phyloP scores from a whole-genome alignment of 148 eudicot genomes.

The Camellia lanceoleosa region DNA sequence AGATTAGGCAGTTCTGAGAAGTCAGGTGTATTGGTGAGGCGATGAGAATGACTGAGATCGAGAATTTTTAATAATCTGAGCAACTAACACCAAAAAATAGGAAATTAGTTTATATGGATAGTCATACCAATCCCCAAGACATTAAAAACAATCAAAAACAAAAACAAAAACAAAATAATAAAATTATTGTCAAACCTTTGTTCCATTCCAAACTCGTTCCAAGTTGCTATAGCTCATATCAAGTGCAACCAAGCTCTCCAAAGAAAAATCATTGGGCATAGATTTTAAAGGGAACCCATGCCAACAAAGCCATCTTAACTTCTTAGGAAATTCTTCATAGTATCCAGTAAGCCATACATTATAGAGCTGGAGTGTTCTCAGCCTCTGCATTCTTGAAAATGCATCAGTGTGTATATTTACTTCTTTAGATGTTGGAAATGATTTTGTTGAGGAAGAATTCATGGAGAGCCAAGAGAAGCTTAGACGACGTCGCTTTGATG shows the following conservation, averaged over 20 bases:
- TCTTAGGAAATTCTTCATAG: conserved; percentile 4
- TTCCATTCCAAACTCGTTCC: conserved; percentile 3
- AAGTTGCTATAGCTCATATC: conserved; percentile 1
- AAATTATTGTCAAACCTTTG: background rate
- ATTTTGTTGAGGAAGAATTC: too few species aligned
- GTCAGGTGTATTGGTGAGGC: background rate
- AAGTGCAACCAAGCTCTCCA: conserved; percentile 15
- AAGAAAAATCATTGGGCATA: background rate
- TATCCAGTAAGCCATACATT: background rate
- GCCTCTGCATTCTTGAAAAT: conserved; percentile 5
- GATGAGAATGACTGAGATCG: conserved; percentile 3
- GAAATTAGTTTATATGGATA: too few species aligned
- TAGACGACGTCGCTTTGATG: too few species aligned
- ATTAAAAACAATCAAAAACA: too few species aligned
- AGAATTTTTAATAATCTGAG: background rate
- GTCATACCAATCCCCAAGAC: too few species aligned
- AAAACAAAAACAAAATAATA: too few species aligned
- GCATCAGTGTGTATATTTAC: background rate
- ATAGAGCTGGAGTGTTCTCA: conserved; percentile 9
- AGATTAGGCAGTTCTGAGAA: conserved; percentile 4
- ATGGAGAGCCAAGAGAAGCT: too few species aligned
- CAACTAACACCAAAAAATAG: background rate
- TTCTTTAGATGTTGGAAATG: background rate
- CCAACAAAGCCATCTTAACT: conserved; percentile 14
- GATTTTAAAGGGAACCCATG: conserved; percentile 1